Evolutionary conservation across 176 grass and related monocot species (phyloP), one percentile per base, ranked within the genome.

Genomic region (Rhynchospora pubera): DNA sequence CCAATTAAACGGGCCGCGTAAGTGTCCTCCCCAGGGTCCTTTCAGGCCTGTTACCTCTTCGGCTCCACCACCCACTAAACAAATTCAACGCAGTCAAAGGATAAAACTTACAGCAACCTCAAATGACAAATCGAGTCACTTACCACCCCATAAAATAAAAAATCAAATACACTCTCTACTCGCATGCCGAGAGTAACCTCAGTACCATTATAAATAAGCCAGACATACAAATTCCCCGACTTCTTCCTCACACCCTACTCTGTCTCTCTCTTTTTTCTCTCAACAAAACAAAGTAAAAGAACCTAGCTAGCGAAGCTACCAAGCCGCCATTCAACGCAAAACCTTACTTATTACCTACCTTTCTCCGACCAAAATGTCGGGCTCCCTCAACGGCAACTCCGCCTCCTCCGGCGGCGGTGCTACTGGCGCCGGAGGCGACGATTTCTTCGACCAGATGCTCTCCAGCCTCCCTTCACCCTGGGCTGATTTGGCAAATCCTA

Each of bases 381-480:
- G n/a, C 32, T 80, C 73, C 42, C 82, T 80, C 42, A 66, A 77
- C 22, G 48, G 56, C 18, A 80, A 81, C 78, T 79, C 78, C 5
- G 77, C 69, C 15, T 63, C 32, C 1, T 67, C 64, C 51, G 89
- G 80, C 21, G 89, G 68, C 39, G 79, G 58, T 10, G 84, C 59
- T 3, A 82, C 50, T 0, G 80, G 45, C 58, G 74, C 48, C 7
- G n/a, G 82, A 39, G 88, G 91, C 53, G 92, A 95, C 44, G 96
- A 99, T 83, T 99, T 99, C 90, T 89, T 99, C 15, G 89, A 99
- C 85, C 92, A 99, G 87, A 93, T 99, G 92, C 82, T 99, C 56
- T 93, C 89, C 70, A 79, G 84, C 65, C 84, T 94, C 18, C 96
- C 90, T 63, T 73, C 84, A 13, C 70, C 87, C 23, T 99, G 96